Base-by-base conservation (phyloP, 805 yeast species). In the Candida broadrunensis region DNA sequence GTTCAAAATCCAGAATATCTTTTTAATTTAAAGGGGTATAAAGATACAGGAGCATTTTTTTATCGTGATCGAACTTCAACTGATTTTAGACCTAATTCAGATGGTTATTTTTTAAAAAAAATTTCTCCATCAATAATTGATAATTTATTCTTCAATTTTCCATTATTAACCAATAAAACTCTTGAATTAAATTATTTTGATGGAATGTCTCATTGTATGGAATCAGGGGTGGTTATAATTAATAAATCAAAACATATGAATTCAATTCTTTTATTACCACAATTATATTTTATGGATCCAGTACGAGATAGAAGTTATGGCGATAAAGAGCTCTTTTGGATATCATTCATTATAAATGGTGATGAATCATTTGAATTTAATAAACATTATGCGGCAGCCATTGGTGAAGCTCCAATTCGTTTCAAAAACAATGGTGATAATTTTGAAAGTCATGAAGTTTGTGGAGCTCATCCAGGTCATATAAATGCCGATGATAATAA, bases 391-490 rank as follows among this genome's bases (percentile, higher is more conserved):
- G 58, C 61, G 7, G 65, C 60, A 3, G 51, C 65, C 1, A 46
- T 58, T 18, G 66, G 66, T 8, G 55, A 49, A 19, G 61, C 50
- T 21, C 62, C 67, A 13, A 62, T 63, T 5, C 25, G 63, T 35
- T 27, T 45, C 9, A 26, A n/a, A 15, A 37, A 38, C 32, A 37
- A 38, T 13, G 39, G 27, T 31, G 72, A 67, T 41, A 37, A 67
- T 16, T 15, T 14, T 29, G n/a, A 5, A 5, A 7, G 58, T 32
- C 48, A 61, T 36, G 80, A 77, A 60, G 44, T 79, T 18, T 79
- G 85, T 54, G 70, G 81, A 1, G 77, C 80, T 18, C 84, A 80
- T 52, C 85, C 85, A 0, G 82, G 77, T 2, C 85, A 80, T 55
- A 54, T 80, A 6, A 59, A 67, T 18, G 9, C 9, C 9, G 81